phyloP scores from a whole-genome alignment of 306 rosid genomes.

The Lithocarpus polystachyus region DNA sequence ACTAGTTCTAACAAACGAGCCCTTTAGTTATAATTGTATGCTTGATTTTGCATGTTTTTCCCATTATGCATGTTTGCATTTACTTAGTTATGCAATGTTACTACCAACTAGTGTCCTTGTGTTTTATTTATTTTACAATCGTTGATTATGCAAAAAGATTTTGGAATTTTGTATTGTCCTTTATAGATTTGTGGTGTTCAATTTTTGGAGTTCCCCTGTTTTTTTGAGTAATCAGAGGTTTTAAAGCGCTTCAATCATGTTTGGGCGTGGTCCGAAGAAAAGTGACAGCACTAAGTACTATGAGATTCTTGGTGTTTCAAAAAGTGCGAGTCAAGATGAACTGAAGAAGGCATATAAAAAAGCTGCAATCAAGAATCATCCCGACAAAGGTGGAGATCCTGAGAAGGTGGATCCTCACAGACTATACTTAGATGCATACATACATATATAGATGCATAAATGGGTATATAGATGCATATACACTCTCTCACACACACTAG shows the following conservation, averaged over 20 bases:
- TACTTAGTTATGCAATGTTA: background rate
- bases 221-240: background rate
- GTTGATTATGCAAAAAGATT: background rate
- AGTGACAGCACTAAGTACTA: conserved; percentile 69
- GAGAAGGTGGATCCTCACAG: conserved; percentile 52
- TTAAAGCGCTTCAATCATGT: conserved; percentile 44
- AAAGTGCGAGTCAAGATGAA: conserved; percentile 61
- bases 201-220: background rate
- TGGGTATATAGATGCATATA: no score
- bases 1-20: no score
- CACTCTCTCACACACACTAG: no score
- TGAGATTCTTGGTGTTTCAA: conserved; percentile 65
- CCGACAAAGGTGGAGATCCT: conserved; percentile 86
- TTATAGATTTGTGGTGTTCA: background rate
- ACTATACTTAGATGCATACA: background rate
- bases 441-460: background rate
- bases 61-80: background rate
- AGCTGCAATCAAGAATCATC: conserved; percentile 79
- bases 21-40: background rate
- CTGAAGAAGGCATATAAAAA: conserved; percentile 73
- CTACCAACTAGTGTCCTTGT: background rate
- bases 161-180: background rate
- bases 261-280: conserved; percentile 62
- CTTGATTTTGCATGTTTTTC: background rate
- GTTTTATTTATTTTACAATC: background rate